Percentiles rank a stretch among this genome's conserved stretches.
Conservation (phyloP, 805 yeast genomes). For the Kazachstania bromeliacearum region DNA sequence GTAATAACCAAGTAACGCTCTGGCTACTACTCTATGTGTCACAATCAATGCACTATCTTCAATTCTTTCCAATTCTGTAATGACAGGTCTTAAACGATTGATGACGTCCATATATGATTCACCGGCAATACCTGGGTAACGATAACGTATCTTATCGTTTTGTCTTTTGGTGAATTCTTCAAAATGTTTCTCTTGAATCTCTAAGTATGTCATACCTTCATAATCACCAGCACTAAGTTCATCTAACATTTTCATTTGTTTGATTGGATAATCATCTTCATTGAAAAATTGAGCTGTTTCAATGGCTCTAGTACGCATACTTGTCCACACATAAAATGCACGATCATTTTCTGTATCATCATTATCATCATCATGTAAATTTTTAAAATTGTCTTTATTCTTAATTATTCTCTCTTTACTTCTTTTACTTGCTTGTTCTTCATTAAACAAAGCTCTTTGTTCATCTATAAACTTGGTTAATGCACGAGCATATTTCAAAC, state of each 20-base stretch:
- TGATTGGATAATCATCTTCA: conserved; percentile 63
- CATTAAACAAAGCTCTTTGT: conserved; percentile 62
- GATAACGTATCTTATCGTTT: conserved; percentile 67
- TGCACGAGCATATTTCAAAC: conserved; percentile 62
- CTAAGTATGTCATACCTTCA: conserved; percentile 88
- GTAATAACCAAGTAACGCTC: conserved; percentile 82
- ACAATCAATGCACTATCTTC: conserved; percentile 76
- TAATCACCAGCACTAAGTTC: conserved; percentile 89
- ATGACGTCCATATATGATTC: conserved; percentile 92
- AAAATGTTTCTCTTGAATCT: conserved; percentile 64
- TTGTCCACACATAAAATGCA: conserved; percentile 79
- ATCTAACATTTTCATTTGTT: conserved; percentile 87
- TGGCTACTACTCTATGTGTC: conserved; percentile 84
- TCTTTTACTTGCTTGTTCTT: conserved; percentile 39
- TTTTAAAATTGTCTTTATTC: conserved; percentile 26
- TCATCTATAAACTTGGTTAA: conserved; percentile 62
- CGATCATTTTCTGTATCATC: conserved; percentile 9
- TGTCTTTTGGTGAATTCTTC: conserved; percentile 71
- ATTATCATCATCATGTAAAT: conserved; percentile 12
- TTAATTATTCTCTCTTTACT: conserved; percentile 27
- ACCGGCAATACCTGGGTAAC: conserved; percentile 97
- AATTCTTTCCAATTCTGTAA: conserved; percentile 86
- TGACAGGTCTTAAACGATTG: conserved; percentile 78
- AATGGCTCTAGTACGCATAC: conserved; percentile 70
- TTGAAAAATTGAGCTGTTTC: conserved; percentile 73